Conservation (phyloP, 1,139 yeast genomes). For the Candida labiduridarum region DNA sequence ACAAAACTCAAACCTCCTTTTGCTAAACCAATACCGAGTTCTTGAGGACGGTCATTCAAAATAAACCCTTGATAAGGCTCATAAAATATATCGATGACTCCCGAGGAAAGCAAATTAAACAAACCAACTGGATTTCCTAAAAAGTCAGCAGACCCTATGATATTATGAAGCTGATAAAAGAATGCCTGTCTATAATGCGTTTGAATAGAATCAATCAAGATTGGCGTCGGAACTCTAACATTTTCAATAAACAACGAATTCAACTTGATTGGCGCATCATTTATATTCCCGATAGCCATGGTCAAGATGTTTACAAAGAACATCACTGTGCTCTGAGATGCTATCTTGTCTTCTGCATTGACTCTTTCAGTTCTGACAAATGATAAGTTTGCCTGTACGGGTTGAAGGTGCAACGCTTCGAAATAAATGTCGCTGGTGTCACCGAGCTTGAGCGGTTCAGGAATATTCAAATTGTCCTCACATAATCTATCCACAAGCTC, state of each 20-base stretch:
- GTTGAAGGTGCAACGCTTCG: constrained; percentile 91
- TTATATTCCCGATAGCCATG: constrained; percentile 96
- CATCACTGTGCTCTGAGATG: constrained; percentile 66
- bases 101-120: constrained; percentile 89
- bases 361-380: constrained; percentile 89
- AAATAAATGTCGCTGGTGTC: constrained; percentile 80
- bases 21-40: constrained; percentile 91
- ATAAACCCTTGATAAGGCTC: constrained; percentile 97
- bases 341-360: constrained; percentile 57
- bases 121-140: constrained; percentile 97
- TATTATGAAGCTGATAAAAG: constrained; percentile 88
- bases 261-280: constrained; percentile 92
- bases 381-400: constrained; percentile 83
- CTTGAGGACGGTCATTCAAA: constrained; percentile 93
- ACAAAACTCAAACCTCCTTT: constrained; percentile 94
- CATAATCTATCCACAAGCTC: constrained; percentile 55
- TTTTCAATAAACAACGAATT: constrained; percentile 89
- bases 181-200: constrained; percentile 94
- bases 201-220: constrained; percentile 67
- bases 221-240: constrained; percentile 81
- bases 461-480: constrained; percentile 63
- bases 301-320: constrained; percentile 84
- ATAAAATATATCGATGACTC: constrained; percentile 93
- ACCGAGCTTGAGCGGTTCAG: constrained; percentile 66
- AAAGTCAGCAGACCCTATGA: constrained; percentile 94